Evolutionary conservation across 352 stramenopile species (phyloP).

Genomic region (Phytophthora megakarya): DNA sequence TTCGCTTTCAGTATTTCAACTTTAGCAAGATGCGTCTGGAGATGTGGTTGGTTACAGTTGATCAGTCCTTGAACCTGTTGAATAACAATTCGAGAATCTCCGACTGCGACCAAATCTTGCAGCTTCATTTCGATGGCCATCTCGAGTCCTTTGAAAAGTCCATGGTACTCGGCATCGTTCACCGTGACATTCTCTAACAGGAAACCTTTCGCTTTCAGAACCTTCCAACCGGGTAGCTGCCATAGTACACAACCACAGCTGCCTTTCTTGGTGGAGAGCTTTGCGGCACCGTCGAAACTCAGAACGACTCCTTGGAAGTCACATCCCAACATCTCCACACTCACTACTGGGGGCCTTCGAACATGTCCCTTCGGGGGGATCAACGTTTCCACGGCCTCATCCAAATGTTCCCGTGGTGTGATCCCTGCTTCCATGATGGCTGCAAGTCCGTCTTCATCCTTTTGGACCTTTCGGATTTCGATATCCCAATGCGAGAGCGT

Average conservation of each 20-base stretch:
- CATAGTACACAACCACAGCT: too few species aligned
- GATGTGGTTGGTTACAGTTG: constrained; percentile 5
- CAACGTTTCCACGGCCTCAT: too few species aligned
- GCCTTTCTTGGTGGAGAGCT: neutral
- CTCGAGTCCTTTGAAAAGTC: constrained; percentile 3
- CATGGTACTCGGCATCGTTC: constrained; percentile 3
- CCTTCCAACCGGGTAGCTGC: neutral
- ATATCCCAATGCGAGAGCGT: neutral
- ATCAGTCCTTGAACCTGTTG: constrained; percentile 3
- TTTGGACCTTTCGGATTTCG: neutral
- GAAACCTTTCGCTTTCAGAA: neutral
- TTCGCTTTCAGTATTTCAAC: too few species aligned
- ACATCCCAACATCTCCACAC: neutral
- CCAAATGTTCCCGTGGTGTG: too few species aligned
- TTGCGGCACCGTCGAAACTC: constrained; percentile 4
- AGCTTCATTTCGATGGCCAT: too few species aligned
- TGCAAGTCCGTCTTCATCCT: constrained; percentile 3
- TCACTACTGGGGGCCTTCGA: neutral
- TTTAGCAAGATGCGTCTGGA: neutral
- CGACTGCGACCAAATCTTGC: neutral
- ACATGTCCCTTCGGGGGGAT: too few species aligned
- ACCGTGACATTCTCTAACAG: constrained; percentile 1
- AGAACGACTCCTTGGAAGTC: neutral
- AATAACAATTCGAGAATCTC: neutral
- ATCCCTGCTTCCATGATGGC: too few species aligned